Evolutionary conservation across 139 green algal species (phyloP).

Genomic region (Pedinophyceae sp.): DNA sequence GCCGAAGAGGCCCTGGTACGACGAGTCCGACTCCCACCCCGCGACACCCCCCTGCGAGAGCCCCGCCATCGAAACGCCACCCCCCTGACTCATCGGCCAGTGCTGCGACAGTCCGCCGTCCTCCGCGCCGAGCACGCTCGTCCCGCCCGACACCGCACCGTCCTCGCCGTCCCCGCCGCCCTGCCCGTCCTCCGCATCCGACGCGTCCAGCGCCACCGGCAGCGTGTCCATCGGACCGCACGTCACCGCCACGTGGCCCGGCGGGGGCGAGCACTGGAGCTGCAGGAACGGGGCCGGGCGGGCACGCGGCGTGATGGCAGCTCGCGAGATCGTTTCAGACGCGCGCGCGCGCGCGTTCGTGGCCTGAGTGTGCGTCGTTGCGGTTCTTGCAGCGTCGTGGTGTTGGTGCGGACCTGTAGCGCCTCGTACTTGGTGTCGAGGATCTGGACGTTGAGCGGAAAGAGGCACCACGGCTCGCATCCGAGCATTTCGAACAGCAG

Average conservation of each 20-base stretch:
- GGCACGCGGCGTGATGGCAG: background rate
- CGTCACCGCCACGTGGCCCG: conserved; percentile 28
- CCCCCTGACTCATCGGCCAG: too few species aligned
- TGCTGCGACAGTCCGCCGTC: too few species aligned
- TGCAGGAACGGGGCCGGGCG: conserved; percentile 1
- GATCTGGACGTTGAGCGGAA: conserved; percentile 65
- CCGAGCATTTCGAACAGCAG: conserved; percentile 65
- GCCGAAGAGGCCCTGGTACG: too few species aligned
- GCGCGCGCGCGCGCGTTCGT: background rate
- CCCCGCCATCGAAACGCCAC: too few species aligned
- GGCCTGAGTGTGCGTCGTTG: background rate
- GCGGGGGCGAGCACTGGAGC: conserved; percentile 10
- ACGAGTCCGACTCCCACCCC: too few species aligned
- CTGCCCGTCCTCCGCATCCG: too few species aligned
- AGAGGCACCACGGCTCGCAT: conserved; percentile 50
- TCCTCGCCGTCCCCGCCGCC: too few species aligned
- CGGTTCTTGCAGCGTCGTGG: background rate
- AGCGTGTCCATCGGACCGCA: conserved; percentile 35
- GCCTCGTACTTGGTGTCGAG: conserved; percentile 21
- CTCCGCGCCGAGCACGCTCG: too few species aligned
- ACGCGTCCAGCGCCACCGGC: too few species aligned
- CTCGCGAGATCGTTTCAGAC: background rate
- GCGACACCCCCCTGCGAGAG: too few species aligned
- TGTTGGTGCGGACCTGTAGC: conserved; percentile 11
- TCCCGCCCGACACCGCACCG: too few species aligned